Conservation (phyloP, 305 asterid genomes). For the Withania somnifera region DNA sequence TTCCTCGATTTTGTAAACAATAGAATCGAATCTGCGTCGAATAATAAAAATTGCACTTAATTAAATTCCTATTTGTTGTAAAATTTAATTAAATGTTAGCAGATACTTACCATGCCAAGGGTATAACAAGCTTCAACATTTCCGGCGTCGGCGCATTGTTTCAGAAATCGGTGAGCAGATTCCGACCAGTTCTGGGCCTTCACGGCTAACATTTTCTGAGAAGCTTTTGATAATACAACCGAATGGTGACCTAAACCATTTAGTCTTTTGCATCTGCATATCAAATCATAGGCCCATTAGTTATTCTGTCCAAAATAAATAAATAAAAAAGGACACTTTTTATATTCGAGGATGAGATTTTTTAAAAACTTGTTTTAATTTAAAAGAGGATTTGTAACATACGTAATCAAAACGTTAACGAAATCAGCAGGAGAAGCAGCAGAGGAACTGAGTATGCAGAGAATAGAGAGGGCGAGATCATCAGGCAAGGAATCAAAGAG, state of each 20-base stretch:
- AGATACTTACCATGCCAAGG: slow-evolving; percentile 72
- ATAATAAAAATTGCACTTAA: neutral
- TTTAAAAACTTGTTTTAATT: too few species aligned
- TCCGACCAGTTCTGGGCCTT: slow-evolving; percentile 72
- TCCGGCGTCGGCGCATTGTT: slow-evolving; percentile 67
- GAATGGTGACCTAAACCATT: slow-evolving; percentile 50
- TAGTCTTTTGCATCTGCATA: slow-evolving; percentile 62
- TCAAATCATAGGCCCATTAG: neutral
- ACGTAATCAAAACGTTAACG: slow-evolving; percentile 59
- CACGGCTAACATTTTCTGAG: slow-evolving; percentile 36
- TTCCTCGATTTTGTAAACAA: slow-evolving; percentile 59
- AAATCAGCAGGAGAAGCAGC: slow-evolving; percentile 72
- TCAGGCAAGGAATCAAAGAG: slow-evolving; percentile 65
- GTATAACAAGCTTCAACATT: slow-evolving; percentile 65
- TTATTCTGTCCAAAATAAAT: neutral
- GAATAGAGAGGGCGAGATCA: slow-evolving; percentile 51
- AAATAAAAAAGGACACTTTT: too few species aligned
- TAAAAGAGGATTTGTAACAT: slow-evolving; percentile 9
- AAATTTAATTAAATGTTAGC: neutral
- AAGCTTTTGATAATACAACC: slow-evolving; percentile 45
- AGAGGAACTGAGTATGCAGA: slow-evolving; percentile 46
- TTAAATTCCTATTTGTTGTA: neutral
- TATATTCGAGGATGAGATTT: too few species aligned
- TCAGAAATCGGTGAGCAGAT: slow-evolving; percentile 66
- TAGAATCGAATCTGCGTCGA: slow-evolving; percentile 66